A percentile compares a stretch with the other conserved stretches of the same genome.
phyloP scores from a whole-genome alignment of 1,284 basidiomycete genomes.

The Malassezia brasiliensis region DNA sequence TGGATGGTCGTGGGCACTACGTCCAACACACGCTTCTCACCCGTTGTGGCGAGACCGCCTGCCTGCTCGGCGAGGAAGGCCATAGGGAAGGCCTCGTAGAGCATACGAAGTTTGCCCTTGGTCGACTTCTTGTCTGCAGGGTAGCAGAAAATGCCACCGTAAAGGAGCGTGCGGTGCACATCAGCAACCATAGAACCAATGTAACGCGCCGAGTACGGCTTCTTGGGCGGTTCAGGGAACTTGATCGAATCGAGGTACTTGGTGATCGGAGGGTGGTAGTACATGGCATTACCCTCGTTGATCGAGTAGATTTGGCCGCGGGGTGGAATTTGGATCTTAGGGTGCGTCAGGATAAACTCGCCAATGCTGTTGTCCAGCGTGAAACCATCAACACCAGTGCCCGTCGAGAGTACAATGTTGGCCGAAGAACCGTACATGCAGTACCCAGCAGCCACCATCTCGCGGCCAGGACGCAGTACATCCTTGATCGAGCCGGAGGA shows the following conservation, averaged over 20 bases:
- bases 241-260: conserved; percentile 94
- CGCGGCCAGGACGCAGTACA: conserved; percentile 82
- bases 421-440: conserved; percentile 88
- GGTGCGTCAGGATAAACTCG: conserved; percentile 98
- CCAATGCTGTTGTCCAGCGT: conserved; percentile 78
- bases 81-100: conserved; percentile 99
- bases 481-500: conserved; percentile 71
- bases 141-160: conserved; percentile 98
- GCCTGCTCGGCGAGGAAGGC: conserved; percentile 93
- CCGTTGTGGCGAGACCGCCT: conserved; percentile 90
- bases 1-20: conserved; percentile 81
- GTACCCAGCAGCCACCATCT: conserved; percentile 91
- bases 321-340: conserved; percentile 82
- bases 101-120: conserved; percentile 80
- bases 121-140: conserved; percentile 97
- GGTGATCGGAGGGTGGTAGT: conserved; percentile 62
- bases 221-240: conserved; percentile 51
- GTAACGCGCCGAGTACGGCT: conserved; percentile 59
- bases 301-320: conserved; percentile 99
- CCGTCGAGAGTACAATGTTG: conserved; percentile 91
- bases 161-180: conserved; percentile 88
- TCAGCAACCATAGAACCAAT: conserved; percentile 98
- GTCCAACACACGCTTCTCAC: conserved; percentile 81
- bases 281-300: conserved; percentile 95
- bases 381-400: conserved; percentile 93